Evolutionary conservation across 2,329 filamentous ascomycete species (phyloP), one percentile per base, ranked within the genome.

Genomic region (Lachnellula suecica): DNA sequence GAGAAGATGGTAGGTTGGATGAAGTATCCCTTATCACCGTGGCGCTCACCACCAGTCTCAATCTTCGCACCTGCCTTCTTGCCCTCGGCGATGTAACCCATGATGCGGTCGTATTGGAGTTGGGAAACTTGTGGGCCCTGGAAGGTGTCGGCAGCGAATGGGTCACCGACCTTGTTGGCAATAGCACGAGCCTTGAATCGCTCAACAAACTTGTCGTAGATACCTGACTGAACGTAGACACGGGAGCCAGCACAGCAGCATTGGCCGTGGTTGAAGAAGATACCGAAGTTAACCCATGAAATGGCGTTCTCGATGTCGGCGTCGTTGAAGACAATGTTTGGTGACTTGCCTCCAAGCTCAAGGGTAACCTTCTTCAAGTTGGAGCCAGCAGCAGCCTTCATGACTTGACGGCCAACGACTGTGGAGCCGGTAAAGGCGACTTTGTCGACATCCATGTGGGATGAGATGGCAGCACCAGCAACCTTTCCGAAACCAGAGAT

Each of bases 1-100:
- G 81, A 81, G 79, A 89, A 88, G 73, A 89, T 85, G 62, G 85
- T 89, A 8, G 85, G 85, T 72, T 87, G 75, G 68, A 89, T 87
- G 76, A 87, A 89, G 76, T 83, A 88, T 51, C 84, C 84, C 72
- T 84, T 78, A 63, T 79, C 74, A 47, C 84, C 84, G 69, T 82
- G 81, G 65, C 84, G 83, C 65, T 81, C 80, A 66, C 85, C 85
- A 62, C 85, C 85, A 40, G 76, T 79, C 65, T 85, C 82, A 54
- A 88, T 69, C 47, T 73, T 86, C 53, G 85, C 84, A 66, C 85
- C 84, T 38, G 76, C 78, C 59, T 82, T 75, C 74, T 87, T 87
- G 56, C 85, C 85, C 54, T 77, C 75, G 56, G 87, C 74, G 64
- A 88, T 88, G 65, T 72, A 80, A 67, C 74, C 74, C 84, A 88